Conservation (phyloP, 1,139 yeast species). For the Torulaspora globosa region DNA sequence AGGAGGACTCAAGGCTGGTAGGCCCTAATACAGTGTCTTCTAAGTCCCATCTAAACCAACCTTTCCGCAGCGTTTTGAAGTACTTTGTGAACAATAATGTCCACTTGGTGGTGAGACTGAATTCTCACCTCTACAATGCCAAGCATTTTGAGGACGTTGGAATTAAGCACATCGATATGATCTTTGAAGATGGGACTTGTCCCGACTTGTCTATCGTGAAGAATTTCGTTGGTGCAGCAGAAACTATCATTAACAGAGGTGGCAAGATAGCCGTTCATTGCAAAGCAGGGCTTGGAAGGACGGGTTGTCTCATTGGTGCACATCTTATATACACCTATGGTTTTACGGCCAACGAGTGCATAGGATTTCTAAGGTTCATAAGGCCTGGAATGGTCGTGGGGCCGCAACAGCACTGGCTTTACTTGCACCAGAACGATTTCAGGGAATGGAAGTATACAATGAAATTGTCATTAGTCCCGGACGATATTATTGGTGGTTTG, state of each 20-base stretch:
- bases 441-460: slow-evolving; percentile 94
- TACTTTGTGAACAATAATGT: slow-evolving; percentile 72
- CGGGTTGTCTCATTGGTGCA: slow-evolving; percentile 97
- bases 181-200: slow-evolving; percentile 97
- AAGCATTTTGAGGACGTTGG: slow-evolving; percentile 77
- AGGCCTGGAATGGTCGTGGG: slow-evolving; percentile 99
- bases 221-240: slow-evolving; percentile 91
- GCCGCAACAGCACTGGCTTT: slow-evolving; percentile 98
- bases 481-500: slow-evolving; percentile 70
- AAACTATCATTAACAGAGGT: slow-evolving; percentile 72
- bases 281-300: slow-evolving; percentile 96
- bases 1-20: slow-evolving; percentile 52
- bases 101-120: slow-evolving; percentile 83
- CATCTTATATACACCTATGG: slow-evolving; percentile 94
- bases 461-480: slow-evolving; percentile 60
- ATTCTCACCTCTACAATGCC: slow-evolving; percentile 85
- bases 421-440: slow-evolving; percentile 90
- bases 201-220: slow-evolving; percentile 92
- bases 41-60: slow-evolving; percentile 50
- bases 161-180: slow-evolving; percentile 88
- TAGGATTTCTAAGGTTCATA: slow-evolving; percentile 91
- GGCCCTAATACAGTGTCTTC: slow-evolving; percentile 27
- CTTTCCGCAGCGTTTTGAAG: slow-evolving; percentile 74
- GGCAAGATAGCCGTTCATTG: slow-evolving; percentile 97
- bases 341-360: slow-evolving; percentile 94